Percentiles rank a stretch among this genome's conserved stretches.
phyloP scores from a whole-genome alignment of 2,329 filamentous ascomycete species.

The Fusarium piperis region DNA sequence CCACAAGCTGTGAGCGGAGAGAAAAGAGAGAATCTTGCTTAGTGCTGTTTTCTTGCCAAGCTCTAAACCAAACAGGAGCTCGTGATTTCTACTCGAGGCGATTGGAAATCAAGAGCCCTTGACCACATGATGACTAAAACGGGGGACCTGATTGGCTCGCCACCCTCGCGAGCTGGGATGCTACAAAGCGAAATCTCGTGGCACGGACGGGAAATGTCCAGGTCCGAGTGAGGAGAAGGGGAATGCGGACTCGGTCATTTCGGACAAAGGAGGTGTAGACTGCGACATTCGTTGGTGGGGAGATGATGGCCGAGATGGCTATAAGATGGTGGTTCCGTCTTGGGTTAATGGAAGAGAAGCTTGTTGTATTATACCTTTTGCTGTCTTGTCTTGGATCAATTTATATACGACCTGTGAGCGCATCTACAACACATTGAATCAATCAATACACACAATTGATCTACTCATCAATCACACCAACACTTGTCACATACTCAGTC shows the following conservation, averaged over 20 bases:
- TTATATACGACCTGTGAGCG: neutral
- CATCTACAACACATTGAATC: neutral
- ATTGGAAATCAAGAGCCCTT: conserved; percentile 18
- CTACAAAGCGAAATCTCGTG: neutral
- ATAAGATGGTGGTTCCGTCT: conserved; percentile 27
- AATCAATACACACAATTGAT: neutral
- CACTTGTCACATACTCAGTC: neutral
- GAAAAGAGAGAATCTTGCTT: neutral
- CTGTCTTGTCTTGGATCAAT: neutral
- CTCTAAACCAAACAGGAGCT: neutral
- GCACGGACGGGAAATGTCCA: conserved; percentile 4
- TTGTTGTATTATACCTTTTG: neutral
- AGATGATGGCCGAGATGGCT: conserved; percentile 19
- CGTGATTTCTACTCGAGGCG: conserved; percentile 5
- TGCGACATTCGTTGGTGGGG: conserved; percentile 14
- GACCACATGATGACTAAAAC: conserved; percentile 48
- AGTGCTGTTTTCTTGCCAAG: neutral
- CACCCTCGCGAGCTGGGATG: neutral
- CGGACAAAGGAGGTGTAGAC: conserved; percentile 19
- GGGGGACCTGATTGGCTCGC: conserved; percentile 42
- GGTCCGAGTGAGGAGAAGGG: conserved; percentile 1
- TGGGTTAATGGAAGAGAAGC: neutral
- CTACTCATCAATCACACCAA: neutral
- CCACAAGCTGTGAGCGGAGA: conserved; percentile 25
- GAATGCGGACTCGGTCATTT: conserved; percentile 20